Percentiles rank a stretch among this genome's conserved stretches.
phyloP scores from a whole-genome alignment of 2,329 filamentous ascomycete species.

The Hypoxylon sp. region DNA sequence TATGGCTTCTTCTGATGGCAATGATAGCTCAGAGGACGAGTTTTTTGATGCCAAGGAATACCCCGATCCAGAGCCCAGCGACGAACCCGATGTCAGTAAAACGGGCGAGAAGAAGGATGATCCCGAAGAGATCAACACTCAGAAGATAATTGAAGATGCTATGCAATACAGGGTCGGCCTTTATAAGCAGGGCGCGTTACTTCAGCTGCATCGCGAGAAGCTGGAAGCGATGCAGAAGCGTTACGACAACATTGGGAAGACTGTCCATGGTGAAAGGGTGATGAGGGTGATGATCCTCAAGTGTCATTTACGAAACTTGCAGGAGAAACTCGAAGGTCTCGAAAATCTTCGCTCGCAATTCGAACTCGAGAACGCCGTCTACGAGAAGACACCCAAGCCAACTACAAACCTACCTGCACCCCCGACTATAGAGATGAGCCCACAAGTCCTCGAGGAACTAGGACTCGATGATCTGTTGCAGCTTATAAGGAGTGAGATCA shows the following conservation, averaged over 20 bases:
- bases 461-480: slow-evolving; percentile 5
- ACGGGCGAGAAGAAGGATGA: background rate
- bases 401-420: background rate
- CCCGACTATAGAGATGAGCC: background rate
- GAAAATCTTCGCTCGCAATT: background rate
- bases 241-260: background rate
- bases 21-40: background rate
- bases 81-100: background rate
- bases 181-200: background rate
- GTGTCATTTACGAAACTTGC: background rate
- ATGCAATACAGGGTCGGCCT: background rate
- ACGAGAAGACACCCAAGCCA: background rate
- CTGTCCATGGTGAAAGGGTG: background rate
- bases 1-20: background rate
- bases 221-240: background rate
- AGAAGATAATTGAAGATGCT: background rate
- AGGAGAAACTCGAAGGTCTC: background rate
- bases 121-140: background rate
- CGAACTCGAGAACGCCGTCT: background rate
- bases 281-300: background rate
- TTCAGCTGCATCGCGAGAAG: background rate
- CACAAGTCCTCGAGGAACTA: background rate
- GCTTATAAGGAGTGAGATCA: background rate
- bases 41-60: background rate
- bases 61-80: background rate